These are phyloP conservation scores for Populus pruinosa DNA, from an alignment of 345 rosid genomes.

Conservation along the genomic window DNA sequence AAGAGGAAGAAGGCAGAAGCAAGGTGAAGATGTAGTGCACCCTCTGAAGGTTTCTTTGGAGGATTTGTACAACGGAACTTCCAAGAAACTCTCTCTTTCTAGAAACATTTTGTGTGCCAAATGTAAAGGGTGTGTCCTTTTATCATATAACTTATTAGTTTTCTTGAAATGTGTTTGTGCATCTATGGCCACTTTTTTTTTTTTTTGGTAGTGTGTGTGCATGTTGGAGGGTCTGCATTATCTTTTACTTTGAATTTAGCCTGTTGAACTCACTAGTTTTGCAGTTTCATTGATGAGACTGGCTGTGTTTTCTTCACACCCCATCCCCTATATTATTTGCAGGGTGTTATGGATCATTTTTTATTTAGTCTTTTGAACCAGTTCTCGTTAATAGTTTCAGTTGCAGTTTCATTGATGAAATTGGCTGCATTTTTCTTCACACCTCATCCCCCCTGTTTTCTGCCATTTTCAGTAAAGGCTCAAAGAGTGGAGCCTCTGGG, in stretches of 20 bases:
- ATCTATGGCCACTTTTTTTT: not conserved
- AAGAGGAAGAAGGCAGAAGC: constrained; percentile 54
- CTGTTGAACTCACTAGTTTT: not conserved
- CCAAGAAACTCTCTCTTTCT: constrained; percentile 59
- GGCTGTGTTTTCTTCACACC: no score
- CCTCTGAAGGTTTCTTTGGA: constrained; percentile 52
- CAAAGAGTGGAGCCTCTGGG: constrained; percentile 48
- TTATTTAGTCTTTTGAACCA: no score
- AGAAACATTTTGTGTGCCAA: constrained; percentile 47
- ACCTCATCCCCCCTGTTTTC: no score
- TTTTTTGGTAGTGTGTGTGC: no score
- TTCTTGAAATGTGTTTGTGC: not conserved
- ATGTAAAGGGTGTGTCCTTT: constrained; percentile 50
- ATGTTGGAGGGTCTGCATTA: not conserved
- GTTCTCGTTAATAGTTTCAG: no score
- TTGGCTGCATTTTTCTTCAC: no score
- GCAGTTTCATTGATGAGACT: no score
- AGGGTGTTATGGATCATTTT: no score
- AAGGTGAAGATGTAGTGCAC: constrained; percentile 58
- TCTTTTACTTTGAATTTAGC: not conserved
- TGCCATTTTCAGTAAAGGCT: constrained; percentile 46
- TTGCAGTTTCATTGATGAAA: no score
- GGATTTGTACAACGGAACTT: constrained; percentile 55
- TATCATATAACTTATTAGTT: not conserved
- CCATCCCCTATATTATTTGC: no score